Percentiles rank a stretch among this genome's conserved stretches.
phyloP scores from a whole-genome alignment of 257 asterid genomes.

The Linaria vulgaris region DNA sequence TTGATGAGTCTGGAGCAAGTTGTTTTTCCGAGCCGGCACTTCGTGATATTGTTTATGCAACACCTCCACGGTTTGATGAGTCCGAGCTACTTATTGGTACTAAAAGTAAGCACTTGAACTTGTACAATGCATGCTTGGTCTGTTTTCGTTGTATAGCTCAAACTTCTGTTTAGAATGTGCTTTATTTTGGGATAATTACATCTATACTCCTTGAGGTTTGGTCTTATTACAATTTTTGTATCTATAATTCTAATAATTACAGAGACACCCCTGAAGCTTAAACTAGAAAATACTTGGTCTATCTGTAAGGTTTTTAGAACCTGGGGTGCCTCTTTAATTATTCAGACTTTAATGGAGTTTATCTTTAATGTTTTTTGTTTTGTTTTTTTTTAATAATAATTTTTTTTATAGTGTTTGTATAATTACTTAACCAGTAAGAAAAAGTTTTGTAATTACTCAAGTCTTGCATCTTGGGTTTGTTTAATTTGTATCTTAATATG shows the following conservation, averaged over 20 bases:
- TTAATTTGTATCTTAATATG: constrained; percentile 1
- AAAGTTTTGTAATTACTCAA: neutral
- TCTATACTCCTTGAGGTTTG: too few species aligned
- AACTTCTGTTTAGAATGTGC: neutral
- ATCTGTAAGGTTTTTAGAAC: too few species aligned
- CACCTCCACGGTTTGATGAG: constrained; percentile 68
- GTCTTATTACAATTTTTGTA: too few species aligned
- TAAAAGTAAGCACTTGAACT: constrained; percentile 37
- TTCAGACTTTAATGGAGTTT: too few species aligned
- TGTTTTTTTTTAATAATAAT: too few species aligned
- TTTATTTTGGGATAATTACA: neutral
- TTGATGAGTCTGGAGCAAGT: constrained; percentile 69
- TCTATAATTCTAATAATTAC: too few species aligned
- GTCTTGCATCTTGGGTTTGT: constrained; percentile 12
- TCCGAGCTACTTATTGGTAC: constrained; percentile 50
- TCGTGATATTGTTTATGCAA: constrained; percentile 66
- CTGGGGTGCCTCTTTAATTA: too few species aligned
- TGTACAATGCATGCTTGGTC: neutral
- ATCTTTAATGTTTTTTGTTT: too few species aligned
- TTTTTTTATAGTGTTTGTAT: too few species aligned
- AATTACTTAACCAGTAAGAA: too few species aligned
- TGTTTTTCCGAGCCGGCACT: constrained; percentile 77
- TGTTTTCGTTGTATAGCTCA: neutral
- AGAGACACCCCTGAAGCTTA: too few species aligned
- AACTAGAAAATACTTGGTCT: too few species aligned